phyloP scores from a whole-genome alignment of 2,329 filamentous ascomycete species.

The Aspergillus oerlinghausenensis region DNA sequence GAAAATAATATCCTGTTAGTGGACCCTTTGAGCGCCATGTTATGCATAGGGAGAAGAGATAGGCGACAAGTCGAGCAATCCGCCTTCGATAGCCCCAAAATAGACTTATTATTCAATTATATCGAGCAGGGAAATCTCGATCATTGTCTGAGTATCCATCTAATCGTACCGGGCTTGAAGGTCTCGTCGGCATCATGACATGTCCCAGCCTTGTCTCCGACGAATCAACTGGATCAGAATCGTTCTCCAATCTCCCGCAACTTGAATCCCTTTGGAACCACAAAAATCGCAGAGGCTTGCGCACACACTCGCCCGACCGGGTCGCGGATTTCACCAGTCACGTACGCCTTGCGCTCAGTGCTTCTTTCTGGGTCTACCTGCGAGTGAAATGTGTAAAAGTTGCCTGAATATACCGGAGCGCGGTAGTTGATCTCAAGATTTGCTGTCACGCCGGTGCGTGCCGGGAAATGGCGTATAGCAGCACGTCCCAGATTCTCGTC shows the following conservation, averaged over 20 bases:
- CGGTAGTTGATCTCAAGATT: conserved; percentile 59
- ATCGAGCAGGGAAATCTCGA: background rate
- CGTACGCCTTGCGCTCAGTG: conserved; percentile 36
- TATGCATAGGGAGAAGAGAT: background rate
- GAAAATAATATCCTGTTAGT: background rate
- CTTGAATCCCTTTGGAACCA: conserved; percentile 51
- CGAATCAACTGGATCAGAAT: conserved; percentile 27
- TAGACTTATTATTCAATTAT: background rate
- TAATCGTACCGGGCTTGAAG: too few relatives aligned
- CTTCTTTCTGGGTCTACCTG: conserved; percentile 39
- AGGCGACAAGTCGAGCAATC: background rate
- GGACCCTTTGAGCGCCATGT: background rate
- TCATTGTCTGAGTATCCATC: too few relatives aligned
- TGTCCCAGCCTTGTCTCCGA: background rate
- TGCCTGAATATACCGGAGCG: conserved; percentile 54
- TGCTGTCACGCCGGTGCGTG: conserved; percentile 52
- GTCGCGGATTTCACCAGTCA: conserved; percentile 32
- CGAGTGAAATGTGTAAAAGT: conserved; percentile 59
- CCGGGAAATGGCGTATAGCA: conserved; percentile 48
- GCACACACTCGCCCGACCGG: conserved; percentile 54
- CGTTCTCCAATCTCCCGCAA: conserved; percentile 37
- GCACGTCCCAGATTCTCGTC: conserved; percentile 66
- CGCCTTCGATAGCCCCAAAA: background rate
- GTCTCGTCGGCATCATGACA: background rate
- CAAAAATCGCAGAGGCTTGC: conserved; percentile 55